Evolutionary conservation across 176 grass and related monocot species (phyloP).

Genomic region (Microstegium vimineum): DNA sequence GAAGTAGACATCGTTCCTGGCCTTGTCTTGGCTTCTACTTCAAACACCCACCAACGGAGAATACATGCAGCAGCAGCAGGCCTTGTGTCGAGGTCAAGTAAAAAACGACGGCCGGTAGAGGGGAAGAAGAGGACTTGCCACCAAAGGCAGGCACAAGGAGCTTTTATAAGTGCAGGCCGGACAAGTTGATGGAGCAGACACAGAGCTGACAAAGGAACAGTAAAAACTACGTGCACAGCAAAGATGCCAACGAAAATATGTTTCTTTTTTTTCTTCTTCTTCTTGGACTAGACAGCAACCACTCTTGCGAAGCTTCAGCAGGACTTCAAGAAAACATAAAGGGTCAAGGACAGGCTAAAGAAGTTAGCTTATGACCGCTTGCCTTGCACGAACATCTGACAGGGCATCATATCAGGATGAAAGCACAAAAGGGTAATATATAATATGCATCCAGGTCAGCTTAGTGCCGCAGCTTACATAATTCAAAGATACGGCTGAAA

Average conservation of each 20-base stretch:
- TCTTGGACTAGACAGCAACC: neutral
- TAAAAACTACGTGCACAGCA: neutral
- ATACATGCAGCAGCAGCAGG: conserved; percentile 3
- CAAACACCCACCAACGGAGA: conserved; percentile 23
- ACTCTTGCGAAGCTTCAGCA: neutral
- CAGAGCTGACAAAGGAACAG: neutral
- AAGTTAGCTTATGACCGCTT: too few species aligned
- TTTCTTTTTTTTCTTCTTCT: neutral
- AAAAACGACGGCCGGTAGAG: conserved; percentile 3
- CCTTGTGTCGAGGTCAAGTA: conserved; percentile 44
- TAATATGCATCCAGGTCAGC: neutral
- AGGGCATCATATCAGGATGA: neutral
- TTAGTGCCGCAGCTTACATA: neutral
- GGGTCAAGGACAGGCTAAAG: too few species aligned
- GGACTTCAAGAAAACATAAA: neutral
- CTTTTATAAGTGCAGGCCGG: neutral
- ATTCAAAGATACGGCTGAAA: neutral
- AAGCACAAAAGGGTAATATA: neutral
- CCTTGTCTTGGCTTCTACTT: conserved; percentile 66
- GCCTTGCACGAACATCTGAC: neutral
- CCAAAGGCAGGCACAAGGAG: conserved; percentile 16
- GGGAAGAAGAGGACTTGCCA: conserved; percentile 15
- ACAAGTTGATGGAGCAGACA: neutral
- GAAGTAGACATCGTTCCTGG: conserved; percentile 25
- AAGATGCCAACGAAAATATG: too few species aligned